A percentile compares a stretch with the other conserved stretches of the same genome.
Evolutionary conservation across 2,329 filamentous ascomycete genomes (phyloP).

Genomic region (Phialemonium atrogriseum): DNA sequence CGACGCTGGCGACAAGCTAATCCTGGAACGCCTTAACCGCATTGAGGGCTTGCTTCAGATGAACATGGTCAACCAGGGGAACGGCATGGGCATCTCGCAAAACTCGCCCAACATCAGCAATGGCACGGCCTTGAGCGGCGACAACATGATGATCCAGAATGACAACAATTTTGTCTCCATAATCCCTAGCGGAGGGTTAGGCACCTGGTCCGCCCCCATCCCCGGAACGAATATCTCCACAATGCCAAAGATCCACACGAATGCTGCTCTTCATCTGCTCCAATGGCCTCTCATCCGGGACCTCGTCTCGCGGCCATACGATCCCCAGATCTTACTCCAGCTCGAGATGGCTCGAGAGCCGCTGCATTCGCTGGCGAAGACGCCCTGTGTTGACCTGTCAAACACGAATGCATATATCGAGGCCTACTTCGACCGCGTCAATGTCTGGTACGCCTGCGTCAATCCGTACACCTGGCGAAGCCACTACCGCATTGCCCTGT

Average conservation of each 20-base stretch:
- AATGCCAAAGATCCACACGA: slow-evolving; percentile 80
- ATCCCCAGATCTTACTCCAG: slow-evolving; percentile 73
- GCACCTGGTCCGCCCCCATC: slow-evolving; percentile 55
- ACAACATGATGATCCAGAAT: slow-evolving; percentile 42
- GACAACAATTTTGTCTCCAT: slow-evolving; percentile 41
- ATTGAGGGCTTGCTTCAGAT: slow-evolving; percentile 75
- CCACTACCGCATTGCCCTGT: slow-evolving; percentile 67
- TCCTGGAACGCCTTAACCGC: slow-evolving; percentile 66
- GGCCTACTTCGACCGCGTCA: slow-evolving; percentile 73
- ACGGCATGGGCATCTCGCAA: slow-evolving; percentile 47
- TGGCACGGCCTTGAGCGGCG: slow-evolving; percentile 50
- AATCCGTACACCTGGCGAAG: slow-evolving; percentile 74
- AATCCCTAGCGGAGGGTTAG: slow-evolving; percentile 57
- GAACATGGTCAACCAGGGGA: slow-evolving; percentile 45
- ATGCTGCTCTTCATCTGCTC: slow-evolving; percentile 67
- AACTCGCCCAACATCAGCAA: slow-evolving; percentile 59
- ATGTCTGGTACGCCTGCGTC: slow-evolving; percentile 79
- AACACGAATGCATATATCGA: slow-evolving; percentile 69
- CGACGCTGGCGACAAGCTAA: slow-evolving; percentile 79
- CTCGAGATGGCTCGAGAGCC: slow-evolving; percentile 73
- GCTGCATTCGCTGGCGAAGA: slow-evolving; percentile 57
- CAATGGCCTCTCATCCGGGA: slow-evolving; percentile 77
- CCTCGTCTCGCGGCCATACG: slow-evolving; percentile 67
- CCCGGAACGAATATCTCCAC: slow-evolving; percentile 67
- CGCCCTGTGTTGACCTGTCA: slow-evolving; percentile 60